Evolutionary conservation across 306 rosid genomes (phyloP), one percentile per base, ranked within the genome.

Genomic region (Glycine tomentella): DNA sequence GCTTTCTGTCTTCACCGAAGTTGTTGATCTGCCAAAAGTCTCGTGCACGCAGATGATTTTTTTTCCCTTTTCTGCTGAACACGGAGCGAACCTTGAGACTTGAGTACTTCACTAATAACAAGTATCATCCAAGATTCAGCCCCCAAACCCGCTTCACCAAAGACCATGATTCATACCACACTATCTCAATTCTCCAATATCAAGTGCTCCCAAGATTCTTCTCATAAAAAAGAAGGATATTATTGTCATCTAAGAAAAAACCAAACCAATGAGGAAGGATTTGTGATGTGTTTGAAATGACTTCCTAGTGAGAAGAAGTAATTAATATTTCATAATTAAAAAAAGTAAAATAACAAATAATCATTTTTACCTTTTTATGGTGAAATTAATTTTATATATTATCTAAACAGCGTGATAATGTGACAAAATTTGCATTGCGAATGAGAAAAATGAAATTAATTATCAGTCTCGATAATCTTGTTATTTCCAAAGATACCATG

Each of bases 1-100:
- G 50, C 80, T 75, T 80, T 84, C 53, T 69, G 87, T 75, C 84
- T 68, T 85, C 81, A 77, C 83, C 83, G 66, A 85, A 81, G 88
- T 38, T 76, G 72, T 81, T 77, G 73, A 69, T 61, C 82, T 75
- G 73, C 75, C 83, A 80, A 74, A 72, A 46, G 61, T 63, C 79
- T 76, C 84, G 82, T 63, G 84, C 87, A 74, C 65, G 79, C 82
- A 69, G 74, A 45, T 45, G 13, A 61, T 36, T 63, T 80, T n/a
- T n/a, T 38, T 69, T 7, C 78, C 75, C 48, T 84, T 62, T 84
- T 50, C 51, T 52, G 66, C 66, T 62, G 50, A 62, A 75, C 79
- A 59, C 5, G 65, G 15, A 67, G 58, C 10, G 52, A 84, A 74
- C 83, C 62, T 61, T 63, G 84, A 80, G 46, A 51, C 80, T 70